phyloP scores from a whole-genome alignment of 2,329 filamentous ascomycete species.

The Daldinia sp. region DNA sequence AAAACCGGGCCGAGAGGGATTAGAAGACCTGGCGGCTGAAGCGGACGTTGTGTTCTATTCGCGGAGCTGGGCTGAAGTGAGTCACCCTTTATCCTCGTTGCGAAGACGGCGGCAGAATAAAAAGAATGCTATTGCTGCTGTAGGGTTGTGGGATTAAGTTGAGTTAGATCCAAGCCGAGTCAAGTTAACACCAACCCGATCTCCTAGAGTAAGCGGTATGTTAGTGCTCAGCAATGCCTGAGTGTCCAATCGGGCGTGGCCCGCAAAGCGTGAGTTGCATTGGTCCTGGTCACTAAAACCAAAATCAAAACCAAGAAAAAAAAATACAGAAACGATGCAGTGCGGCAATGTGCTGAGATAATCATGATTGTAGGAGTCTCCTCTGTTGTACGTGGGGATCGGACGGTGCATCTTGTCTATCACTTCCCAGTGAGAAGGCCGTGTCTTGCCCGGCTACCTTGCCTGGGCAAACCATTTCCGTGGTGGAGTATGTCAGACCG shows the following conservation, averaged over 20 bases:
- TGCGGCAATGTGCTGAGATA: constrained; percentile 40
- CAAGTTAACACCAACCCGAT: constrained; percentile 19
- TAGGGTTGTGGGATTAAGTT: constrained; percentile 24
- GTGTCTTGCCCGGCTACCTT: constrained; percentile 55
- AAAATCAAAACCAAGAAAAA: no score
- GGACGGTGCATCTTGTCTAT: constrained; percentile 56
- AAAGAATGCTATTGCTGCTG: no score
- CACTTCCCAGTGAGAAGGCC: constrained; percentile 47
- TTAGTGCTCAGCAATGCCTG: constrained; percentile 44
- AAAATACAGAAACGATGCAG: constrained; percentile 23
- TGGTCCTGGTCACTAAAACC: constrained; percentile 30
- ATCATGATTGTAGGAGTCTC: constrained; percentile 46
- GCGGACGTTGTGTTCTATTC: constrained; percentile 81
- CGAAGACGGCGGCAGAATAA: constrained; percentile 13
- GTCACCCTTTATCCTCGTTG: constrained; percentile 4
- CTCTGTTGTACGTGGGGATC: constrained; percentile 57
- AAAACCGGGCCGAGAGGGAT: constrained; percentile 69
- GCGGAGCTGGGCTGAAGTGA: constrained; percentile 73
- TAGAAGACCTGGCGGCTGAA: constrained; percentile 65
- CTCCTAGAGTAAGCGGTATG: constrained; percentile 44
- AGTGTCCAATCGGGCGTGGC: constrained; percentile 45
- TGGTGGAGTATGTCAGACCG: constrained; percentile 65
- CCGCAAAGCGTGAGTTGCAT: constrained; percentile 47
- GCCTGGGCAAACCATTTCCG: constrained; percentile 50
- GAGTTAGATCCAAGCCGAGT: background rate